Percentiles rank a stretch among this genome's conserved stretches.
Conservation (phyloP, 2,329 filamentous ascomycete genomes). For the Fusarium armeniacum region DNA sequence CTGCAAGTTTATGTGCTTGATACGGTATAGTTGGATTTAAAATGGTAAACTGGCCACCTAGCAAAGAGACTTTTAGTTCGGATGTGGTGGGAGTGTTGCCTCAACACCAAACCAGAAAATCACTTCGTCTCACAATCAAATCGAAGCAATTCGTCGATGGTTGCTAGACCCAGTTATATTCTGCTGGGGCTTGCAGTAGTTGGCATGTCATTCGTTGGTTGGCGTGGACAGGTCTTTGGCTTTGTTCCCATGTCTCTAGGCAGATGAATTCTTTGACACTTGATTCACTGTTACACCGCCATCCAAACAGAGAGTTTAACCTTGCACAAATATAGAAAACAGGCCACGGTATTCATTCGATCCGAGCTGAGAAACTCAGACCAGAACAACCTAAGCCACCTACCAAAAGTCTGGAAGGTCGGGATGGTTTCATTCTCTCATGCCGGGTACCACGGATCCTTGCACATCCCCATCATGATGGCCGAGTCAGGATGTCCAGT, state of each 20-base stretch:
- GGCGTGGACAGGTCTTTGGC: slow-evolving; percentile 4
- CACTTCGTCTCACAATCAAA: slow-evolving; percentile 5
- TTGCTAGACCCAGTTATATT: slow-evolving; percentile 15
- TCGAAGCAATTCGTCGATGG: slow-evolving; percentile 12
- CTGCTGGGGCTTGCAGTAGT: slow-evolving; percentile 45
- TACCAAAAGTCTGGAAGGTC: not conserved
- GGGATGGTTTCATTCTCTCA: slow-evolving; percentile 17
- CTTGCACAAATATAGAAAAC: slow-evolving; percentile 21
- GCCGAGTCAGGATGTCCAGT: slow-evolving; percentile 25
- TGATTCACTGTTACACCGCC: slow-evolving; percentile 24
- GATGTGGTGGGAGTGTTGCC: slow-evolving; percentile 16
- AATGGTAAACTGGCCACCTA: slow-evolving; percentile 14
- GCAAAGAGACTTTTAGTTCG: slow-evolving; percentile 25
- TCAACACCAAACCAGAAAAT: slow-evolving; percentile 26
- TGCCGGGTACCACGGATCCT: slow-evolving; percentile 30
- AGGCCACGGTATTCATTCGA: slow-evolving; percentile 10
- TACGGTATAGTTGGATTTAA: not conserved
- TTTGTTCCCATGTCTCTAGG: slow-evolving; percentile 42
- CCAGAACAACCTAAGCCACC: not conserved
- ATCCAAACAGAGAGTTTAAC: slow-evolving; percentile 11
- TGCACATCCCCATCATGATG: slow-evolving; percentile 16
- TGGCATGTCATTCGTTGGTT: slow-evolving; percentile 19
- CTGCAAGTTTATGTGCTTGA: slow-evolving; percentile 22
- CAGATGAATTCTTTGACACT: slow-evolving; percentile 44
- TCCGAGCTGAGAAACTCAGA: slow-evolving; percentile 5